Percentiles rank a stretch among this genome's conserved stretches.
phyloP scores from a whole-genome alignment of 2,329 filamentous ascomycete genomes.

The Madurella mycetomatis region DNA sequence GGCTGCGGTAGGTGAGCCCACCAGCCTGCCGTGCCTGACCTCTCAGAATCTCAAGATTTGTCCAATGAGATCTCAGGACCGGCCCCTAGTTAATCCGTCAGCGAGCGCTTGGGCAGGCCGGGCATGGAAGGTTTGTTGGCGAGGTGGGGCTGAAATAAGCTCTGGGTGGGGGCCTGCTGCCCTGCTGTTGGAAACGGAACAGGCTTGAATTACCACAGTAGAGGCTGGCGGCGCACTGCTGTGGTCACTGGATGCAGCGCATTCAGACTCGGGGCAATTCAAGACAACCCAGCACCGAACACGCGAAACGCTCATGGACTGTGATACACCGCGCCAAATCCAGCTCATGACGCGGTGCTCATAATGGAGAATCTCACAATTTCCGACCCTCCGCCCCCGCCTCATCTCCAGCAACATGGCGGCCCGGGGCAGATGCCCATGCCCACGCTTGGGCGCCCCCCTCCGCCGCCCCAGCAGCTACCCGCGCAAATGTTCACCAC shows the following conservation, averaged over 20 bases:
- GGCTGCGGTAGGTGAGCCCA: neutral
- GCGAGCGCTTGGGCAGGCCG: too few relatives aligned
- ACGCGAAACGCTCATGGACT: conserved; percentile 13
- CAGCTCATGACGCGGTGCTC: conserved; percentile 17
- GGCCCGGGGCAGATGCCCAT: conserved; percentile 21
- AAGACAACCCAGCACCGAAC: neutral
- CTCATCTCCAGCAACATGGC: conserved; percentile 13
- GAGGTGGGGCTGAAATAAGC: neutral
- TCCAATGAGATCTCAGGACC: neutral
- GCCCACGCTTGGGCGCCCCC: conserved; percentile 24
- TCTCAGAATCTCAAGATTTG: neutral
- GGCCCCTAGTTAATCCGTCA: too few relatives aligned
- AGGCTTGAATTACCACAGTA: neutral
- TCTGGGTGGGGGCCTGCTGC: neutral
- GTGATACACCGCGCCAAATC: neutral
- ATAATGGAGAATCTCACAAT: conserved; percentile 32
- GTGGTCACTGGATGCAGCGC: neutral
- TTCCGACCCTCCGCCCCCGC: conserved; percentile 26
- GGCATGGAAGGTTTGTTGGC: too few relatives aligned
- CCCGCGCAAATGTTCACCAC: conserved; percentile 98
- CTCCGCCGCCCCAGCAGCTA: conserved; percentile 55
- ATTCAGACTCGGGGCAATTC: neutral
- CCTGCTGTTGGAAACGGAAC: neutral
- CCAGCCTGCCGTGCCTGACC: too few relatives aligned
- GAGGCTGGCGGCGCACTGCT: neutral